Evolutionary conservation across 257 asterid genomes (phyloP).

Genomic region (Nicotiana tomentosiformis): DNA sequence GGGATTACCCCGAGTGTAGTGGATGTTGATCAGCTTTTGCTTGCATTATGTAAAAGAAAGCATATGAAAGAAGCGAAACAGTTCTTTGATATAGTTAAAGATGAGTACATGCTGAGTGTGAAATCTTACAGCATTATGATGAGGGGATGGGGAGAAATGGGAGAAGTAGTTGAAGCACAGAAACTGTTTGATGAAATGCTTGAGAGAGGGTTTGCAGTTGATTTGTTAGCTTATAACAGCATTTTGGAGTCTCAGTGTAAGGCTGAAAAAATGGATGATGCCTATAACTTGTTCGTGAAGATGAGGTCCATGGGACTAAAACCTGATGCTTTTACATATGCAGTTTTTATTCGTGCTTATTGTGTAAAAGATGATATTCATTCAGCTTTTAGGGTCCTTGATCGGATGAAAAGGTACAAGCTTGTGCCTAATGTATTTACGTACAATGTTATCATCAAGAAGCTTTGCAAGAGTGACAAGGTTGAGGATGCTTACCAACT

Average conservation of each 20-base stretch:
- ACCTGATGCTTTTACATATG: conserved; percentile 74
- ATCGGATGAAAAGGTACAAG: conserved; percentile 57
- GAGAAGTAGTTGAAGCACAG: conserved; percentile 35
- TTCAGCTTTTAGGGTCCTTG: conserved; percentile 56
- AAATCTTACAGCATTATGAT: conserved; percentile 77
- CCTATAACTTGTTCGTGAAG: conserved; percentile 43
- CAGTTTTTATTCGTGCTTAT: conserved; percentile 57
- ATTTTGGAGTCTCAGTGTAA: conserved; percentile 63
- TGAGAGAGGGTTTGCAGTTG: conserved; percentile 41
- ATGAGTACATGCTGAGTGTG: conserved; percentile 30
- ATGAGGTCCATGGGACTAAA: conserved; percentile 48
- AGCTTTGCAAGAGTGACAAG: conserved; percentile 53
- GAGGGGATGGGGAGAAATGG: conserved; percentile 75
- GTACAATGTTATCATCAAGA: conserved; percentile 57
- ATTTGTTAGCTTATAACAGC: conserved; percentile 72
- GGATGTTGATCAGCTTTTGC: conserved; percentile 69
- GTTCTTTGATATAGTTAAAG: conserved; percentile 50
- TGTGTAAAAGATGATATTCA: conserved; percentile 53
- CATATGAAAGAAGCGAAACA: conserved; percentile 62
- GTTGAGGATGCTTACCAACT: conserved; percentile 67
- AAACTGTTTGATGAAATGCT: conserved; percentile 75
- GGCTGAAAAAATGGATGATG: conserved; percentile 64
- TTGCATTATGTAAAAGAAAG: conserved; percentile 56
- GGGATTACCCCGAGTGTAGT: conserved; percentile 50
- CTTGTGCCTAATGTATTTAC: conserved; percentile 68